Base-by-base conservation (phyloP, 495 filamentous ascomycete species). In the Xylaria grammica region DNA sequence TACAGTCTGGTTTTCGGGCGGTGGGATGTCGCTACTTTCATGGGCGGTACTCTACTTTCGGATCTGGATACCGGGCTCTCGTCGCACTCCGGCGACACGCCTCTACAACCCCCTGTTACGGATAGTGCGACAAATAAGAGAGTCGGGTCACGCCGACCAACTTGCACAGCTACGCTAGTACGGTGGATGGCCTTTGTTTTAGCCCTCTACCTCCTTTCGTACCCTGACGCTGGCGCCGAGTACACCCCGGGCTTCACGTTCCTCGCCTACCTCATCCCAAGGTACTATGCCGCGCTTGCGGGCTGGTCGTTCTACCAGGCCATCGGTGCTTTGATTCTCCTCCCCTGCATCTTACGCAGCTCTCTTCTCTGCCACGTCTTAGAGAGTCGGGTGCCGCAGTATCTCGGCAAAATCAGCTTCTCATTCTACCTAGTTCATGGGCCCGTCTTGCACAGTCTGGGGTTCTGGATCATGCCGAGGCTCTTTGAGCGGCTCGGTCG, bases 391-490 rank as follows among this genome's bases (percentile, higher is more conserved):
- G 32, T 89, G 0, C 84, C 86, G 19, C 87, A 87, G 69, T 90
- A 90, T 69, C 79, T 88, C 17, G 87, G 86, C 46, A 80, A 82
- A 34, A 85, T 88, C 67, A 86, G 83, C 32, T 88, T 81, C 65
- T 80, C 84, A 10, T 81, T 88, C 45, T 88, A 88, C 55, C 83
- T 88, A 55, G 79, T 84, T 30, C 86, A 88, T 58, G 85, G 85
- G 1, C 82, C 84, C 8, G 80, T 87, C 24, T 76, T 87, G 4
- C 40, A 42, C 15, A 42, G 40, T 17, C 40, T 42, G 3, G 40
- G 40, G 40, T 42, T 42, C 26, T 62, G 24, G 59, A 56, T 56
- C 29, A 56, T 56, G 53, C 53, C 53, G 8, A 30, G 53, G 29
- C 53, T 56, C 53, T 56, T 56, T 38, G 53, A 56, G 26, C 4